Evolutionary conservation across 1,284 basidiomycete genomes (phyloP), one percentile per base, ranked within the genome.

Genomic region (Ustilago trichophora): DNA sequence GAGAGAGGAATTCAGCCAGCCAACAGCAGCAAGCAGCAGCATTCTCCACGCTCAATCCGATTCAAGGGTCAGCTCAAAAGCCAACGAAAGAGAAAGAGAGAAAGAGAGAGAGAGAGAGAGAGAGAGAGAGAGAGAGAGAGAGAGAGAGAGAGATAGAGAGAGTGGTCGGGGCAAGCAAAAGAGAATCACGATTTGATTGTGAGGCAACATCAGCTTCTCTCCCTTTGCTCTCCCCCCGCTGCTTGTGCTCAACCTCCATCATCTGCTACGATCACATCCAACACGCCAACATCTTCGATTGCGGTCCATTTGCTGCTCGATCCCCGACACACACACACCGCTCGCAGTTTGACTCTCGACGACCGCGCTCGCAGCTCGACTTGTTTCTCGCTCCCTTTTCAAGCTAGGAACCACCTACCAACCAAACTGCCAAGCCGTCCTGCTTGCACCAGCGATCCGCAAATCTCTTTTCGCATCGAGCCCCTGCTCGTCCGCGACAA

Each of bases 91-190:
- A 41, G 16, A 41, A 24, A n/a, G n/a, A n/a, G n/a, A n/a, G n/a
- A n/a, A n/a, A 25, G 25, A n/a, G 3, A 46, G 32, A 35, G 32
- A 41, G 16, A 41, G 38, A n/a, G n/a, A n/a, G n/a, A n/a, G n/a
- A n/a, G n/a, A n/a, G n/a, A n/a, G n/a, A n/a, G n/a, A n/a, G n/a
- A n/a, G n/a, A n/a, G n/a, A n/a, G n/a, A n/a, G n/a, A n/a, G n/a
- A n/a, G n/a, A n/a, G n/a, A n/a, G 9, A 25, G 25, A n/a, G 3
- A 46, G 32, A 35, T 21, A 41, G 16, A 41, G 38, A 4, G 2
- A 35, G 42, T 45, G 50, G 50, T 53, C 42, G 50, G 50, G 50
- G 34, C 50, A 53, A 45, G 52, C 36, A 34, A 41, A 16, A 22
- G 21, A 29, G 34, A 16, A 16, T 29, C 27, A 29, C 27, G 27